phyloP scores from a whole-genome alignment of 352 stramenopile genomes.

The Phytophthora sojae region DNA sequence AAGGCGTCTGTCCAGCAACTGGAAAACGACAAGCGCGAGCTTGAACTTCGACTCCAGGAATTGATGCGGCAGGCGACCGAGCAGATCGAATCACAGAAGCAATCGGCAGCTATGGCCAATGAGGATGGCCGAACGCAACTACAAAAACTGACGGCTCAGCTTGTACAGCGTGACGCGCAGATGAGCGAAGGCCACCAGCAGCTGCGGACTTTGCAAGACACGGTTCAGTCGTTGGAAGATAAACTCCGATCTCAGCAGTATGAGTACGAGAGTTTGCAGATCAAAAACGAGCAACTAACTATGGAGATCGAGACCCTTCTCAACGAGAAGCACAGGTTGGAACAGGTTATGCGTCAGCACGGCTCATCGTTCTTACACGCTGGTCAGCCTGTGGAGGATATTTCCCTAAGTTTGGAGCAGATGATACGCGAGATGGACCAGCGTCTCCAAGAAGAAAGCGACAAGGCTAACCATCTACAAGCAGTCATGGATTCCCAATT shows the following conservation, averaged over 20 bases:
- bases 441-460: slow-evolving; percentile 51
- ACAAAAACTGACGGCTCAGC: slow-evolving; percentile 45
- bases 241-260: slow-evolving; percentile 46
- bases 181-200: slow-evolving; percentile 57
- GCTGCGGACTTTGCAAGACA: slow-evolving; percentile 41
- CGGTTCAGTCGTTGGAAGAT: slow-evolving; percentile 39
- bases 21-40: slow-evolving; percentile 58
- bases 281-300: slow-evolving; percentile 44
- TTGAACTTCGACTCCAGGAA: slow-evolving; percentile 62
- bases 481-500: slow-evolving; percentile 42
- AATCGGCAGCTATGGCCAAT: slow-evolving; percentile 48
- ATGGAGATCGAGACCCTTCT: slow-evolving; percentile 43
- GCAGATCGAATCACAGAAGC: slow-evolving; percentile 57
- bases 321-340: slow-evolving; percentile 50
- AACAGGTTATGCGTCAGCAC: slow-evolving; percentile 33
- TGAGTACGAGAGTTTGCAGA: slow-evolving; percentile 40
- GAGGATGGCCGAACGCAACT: slow-evolving; percentile 55
- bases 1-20: slow-evolving; percentile 44
- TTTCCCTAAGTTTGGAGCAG: slow-evolving; percentile 54
- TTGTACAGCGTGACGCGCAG: slow-evolving; percentile 56
- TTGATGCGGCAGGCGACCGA: slow-evolving; percentile 58
- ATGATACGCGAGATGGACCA: slow-evolving; percentile 47
- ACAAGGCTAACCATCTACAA: slow-evolving; percentile 56
- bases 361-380: slow-evolving; percentile 25
- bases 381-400: slow-evolving; percentile 32